These are phyloP conservation scores for Fraxinus greggii DNA, from an alignment of 305 asterid species.

Conservation along the genomic window DNA sequence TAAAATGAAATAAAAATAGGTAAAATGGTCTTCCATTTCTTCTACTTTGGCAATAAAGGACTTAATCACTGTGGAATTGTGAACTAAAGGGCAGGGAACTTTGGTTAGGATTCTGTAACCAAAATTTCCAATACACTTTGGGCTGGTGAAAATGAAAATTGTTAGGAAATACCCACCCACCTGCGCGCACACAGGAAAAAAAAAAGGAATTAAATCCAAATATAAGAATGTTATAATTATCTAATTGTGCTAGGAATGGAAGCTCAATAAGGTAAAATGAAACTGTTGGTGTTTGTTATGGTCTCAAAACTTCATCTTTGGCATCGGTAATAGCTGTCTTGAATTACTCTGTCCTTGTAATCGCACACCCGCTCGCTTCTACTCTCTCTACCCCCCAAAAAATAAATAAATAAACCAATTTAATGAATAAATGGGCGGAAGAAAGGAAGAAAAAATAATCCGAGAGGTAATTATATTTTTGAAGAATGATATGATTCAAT, in stretches of 20 bases:
- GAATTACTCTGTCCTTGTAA: neutral
- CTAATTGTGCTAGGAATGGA: neutral
- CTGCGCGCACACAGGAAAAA: neutral
- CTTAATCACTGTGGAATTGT: slow-evolving; percentile 2
- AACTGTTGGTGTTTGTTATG: slow-evolving; percentile 1
- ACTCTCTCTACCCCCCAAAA: neutral
- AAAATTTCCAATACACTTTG: slow-evolving; percentile 4
- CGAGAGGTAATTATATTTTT: neutral
- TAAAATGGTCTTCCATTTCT: slow-evolving; percentile 3
- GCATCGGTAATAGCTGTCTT: slow-evolving; percentile 5
- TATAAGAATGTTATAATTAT: neutral
- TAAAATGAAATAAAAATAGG: slow-evolving; percentile 9
- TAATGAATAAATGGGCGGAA: neutral
- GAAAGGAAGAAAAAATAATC: neutral
- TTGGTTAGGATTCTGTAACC: neutral
- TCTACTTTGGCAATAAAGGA: slow-evolving; percentile 6
- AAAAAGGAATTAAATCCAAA: neutral
- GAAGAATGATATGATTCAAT: neutral
- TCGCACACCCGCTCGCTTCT: neutral
- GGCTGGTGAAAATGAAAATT: neutral
- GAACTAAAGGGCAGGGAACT: slow-evolving; percentile 18
- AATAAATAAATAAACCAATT: neutral
- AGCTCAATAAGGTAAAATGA: neutral
- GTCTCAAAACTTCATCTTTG: slow-evolving; percentile 4
- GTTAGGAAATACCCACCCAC: neutral